phyloP scores from a whole-genome alignment of 352 stramenopile species.

The Blastocystis sp. region DNA sequence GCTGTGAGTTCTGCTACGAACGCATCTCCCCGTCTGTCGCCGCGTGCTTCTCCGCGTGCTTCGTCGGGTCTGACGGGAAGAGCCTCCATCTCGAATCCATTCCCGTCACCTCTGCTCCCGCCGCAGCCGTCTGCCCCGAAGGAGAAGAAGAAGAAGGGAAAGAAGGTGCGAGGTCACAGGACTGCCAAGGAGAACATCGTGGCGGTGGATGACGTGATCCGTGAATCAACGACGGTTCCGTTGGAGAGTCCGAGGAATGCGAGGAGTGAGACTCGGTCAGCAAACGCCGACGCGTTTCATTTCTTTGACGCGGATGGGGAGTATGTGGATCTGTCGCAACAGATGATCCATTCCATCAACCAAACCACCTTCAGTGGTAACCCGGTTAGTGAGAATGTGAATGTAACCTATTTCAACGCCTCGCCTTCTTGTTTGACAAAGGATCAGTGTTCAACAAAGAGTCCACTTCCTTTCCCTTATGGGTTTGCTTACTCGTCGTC shows the following conservation, averaged over 20 bases:
- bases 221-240: neutral
- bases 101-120: neutral
- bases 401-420: constrained; percentile 2
- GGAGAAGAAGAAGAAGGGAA: neutral
- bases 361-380: neutral
- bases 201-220: neutral
- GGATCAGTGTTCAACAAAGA: constrained; percentile 41
- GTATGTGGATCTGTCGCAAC: constrained; percentile 38
- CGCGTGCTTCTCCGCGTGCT: neutral
- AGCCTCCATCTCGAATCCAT: neutral
- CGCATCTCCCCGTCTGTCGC: neutral
- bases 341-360: constrained; percentile 44
- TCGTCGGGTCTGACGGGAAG: neutral
- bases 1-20: neutral
- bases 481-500: neutral
- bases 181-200: constrained; percentile 22
- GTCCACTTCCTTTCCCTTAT: constrained; percentile 37
- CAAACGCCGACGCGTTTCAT: neutral
- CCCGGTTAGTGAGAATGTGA: constrained; percentile 4
- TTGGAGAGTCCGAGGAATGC: neutral
- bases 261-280: neutral
- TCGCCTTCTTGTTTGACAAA: too few species aligned
- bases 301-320: neutral
- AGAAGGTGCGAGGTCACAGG: neutral
- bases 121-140: neutral